Evolutionary conservation across 306 rosid genomes (phyloP).

Genomic region (Abrus precatorius): DNA sequence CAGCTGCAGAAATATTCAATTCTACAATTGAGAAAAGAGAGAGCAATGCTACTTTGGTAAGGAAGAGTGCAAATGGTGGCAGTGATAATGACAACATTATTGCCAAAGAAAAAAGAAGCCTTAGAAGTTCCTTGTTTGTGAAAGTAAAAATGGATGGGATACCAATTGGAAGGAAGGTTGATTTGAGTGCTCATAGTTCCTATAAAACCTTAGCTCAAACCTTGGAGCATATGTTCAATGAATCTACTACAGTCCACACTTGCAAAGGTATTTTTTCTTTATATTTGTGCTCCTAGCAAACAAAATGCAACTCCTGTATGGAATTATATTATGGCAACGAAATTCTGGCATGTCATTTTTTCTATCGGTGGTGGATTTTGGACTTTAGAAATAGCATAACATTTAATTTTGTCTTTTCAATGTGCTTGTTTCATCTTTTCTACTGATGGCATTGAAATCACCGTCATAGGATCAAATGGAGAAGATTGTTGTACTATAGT

Average conservation of each 20-base stretch:
- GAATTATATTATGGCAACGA: not conserved
- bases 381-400: not conserved
- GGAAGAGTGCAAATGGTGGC: conserved; percentile 49
- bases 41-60: conserved; percentile 41
- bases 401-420: not conserved
- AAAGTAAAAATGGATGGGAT: conserved; percentile 89
- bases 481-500: conserved; percentile 46
- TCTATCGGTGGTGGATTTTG: not conserved
- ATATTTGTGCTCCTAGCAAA: not conserved
- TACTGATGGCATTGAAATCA: not conserved
- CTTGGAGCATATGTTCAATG: conserved; percentile 79
- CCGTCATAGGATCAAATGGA: conserved; percentile 56
- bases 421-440: not conserved
- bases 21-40: conserved; percentile 53
- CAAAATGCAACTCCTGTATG: not conserved
- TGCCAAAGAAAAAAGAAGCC: conserved; percentile 54
- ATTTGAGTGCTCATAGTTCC: conserved; percentile 70
- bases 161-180: conserved; percentile 83
- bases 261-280: conserved; percentile 54
- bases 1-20: conserved; percentile 57
- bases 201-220: conserved; percentile 71
- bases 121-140: conserved; percentile 65
- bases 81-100: conserved; percentile 47
- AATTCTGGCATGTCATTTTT: not conserved
- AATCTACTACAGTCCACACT: conserved; percentile 47